Evolutionary conservation across 306 rosid genomes (phyloP).

Genomic region (Chamaecrista fasciculata): DNA sequence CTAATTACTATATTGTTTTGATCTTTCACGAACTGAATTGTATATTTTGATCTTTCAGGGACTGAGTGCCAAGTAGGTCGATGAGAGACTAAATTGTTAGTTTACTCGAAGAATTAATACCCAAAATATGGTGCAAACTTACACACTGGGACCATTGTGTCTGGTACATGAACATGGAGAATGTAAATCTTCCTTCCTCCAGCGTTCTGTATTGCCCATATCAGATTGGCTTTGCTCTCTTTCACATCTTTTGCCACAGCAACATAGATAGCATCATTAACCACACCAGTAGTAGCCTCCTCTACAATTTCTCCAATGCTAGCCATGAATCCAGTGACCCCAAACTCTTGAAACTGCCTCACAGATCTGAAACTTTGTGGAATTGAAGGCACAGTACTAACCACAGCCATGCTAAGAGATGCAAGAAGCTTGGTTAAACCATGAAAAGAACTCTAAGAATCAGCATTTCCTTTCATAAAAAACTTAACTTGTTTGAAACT

Average conservation of each 20-base stretch:
- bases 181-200: conserved; percentile 75
- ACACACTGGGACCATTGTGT: conserved; percentile 70
- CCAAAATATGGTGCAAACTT: conserved; percentile 38
- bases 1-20: too few relatives aligned
- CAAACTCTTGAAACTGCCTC: conserved; percentile 35
- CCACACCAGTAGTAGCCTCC: conserved; percentile 42
- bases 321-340: conserved; percentile 33
- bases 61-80: too few relatives aligned
- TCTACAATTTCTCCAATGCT: conserved; percentile 48
- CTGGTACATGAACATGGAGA: conserved; percentile 66
- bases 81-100: too few relatives aligned
- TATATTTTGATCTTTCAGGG: too few relatives aligned
- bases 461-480: neutral
- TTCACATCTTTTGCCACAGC: conserved; percentile 70
- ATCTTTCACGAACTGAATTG: too few relatives aligned
- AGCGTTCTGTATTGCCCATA: conserved; percentile 62
- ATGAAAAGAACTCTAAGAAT: neutral
- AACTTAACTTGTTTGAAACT: neutral
- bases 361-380: conserved; percentile 32
- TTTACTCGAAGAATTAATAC: neutral
- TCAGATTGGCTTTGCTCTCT: conserved; percentile 58
- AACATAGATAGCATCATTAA: conserved; percentile 55
- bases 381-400: conserved; percentile 49
- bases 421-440: conserved; percentile 19
- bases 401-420: conserved; percentile 54